Percentiles rank a stretch among this genome's conserved stretches.
Evolutionary conservation across 805 yeast genomes (phyloP).

Genomic region (Komagataella ulmi): DNA sequence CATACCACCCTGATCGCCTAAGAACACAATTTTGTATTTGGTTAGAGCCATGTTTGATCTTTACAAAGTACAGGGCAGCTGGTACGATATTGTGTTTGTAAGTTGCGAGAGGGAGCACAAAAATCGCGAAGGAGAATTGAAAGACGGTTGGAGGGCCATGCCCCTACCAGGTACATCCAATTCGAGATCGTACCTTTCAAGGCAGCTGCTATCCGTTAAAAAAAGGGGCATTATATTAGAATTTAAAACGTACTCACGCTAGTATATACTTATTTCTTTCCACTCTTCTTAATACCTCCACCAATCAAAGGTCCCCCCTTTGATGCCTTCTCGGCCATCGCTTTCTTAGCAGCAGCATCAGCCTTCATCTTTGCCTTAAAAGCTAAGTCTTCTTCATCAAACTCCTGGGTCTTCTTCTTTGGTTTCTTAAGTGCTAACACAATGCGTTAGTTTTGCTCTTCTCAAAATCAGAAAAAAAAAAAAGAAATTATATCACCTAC

Average conservation of each 20-base stretch:
- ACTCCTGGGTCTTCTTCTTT: slow-evolving; percentile 65
- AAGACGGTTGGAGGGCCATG: neutral
- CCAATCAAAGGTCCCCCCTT: slow-evolving; percentile 87
- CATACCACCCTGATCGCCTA: slow-evolving; percentile 89
- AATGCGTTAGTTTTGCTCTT: neutral
- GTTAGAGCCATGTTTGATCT: slow-evolving; percentile 21
- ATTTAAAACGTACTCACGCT: neutral
- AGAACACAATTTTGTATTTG: slow-evolving; percentile 81
- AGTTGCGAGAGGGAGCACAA: neutral
- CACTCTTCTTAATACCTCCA: slow-evolving; percentile 93
- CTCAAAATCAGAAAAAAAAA: neutral
- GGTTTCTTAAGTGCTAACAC: slow-evolving; percentile 52
- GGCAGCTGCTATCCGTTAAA: neutral
- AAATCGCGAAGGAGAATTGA: neutral
- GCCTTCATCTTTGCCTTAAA: slow-evolving; percentile 92
- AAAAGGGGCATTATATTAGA: neutral
- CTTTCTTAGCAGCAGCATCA: slow-evolving; percentile 87
- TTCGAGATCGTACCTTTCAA: neutral
- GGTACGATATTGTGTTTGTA: neutral
- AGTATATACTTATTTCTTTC: slow-evolving; percentile 26
- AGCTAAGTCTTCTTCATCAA: slow-evolving; percentile 81
- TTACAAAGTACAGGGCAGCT: neutral
- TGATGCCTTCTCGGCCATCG: slow-evolving; percentile 73
- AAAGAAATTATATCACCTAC: slow-evolving; percentile 20
- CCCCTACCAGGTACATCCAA: neutral